Percentiles rank a stretch among this genome's conserved stretches.
phyloP scores from a whole-genome alignment of 2,329 filamentous ascomycete species.

The Akanthomyces lecanii region DNA sequence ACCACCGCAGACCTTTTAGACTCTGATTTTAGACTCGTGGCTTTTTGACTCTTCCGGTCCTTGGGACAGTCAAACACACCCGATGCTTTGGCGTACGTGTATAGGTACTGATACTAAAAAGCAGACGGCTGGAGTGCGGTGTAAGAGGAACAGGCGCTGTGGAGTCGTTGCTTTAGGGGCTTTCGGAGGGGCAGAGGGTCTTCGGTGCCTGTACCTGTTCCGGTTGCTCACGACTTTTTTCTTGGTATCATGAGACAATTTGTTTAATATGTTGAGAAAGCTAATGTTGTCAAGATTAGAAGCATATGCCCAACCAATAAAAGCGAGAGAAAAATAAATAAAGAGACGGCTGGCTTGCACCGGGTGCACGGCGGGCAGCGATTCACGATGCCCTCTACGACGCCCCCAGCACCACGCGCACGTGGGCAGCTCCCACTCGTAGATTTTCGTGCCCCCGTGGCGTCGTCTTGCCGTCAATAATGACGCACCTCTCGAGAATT shows the following conservation, averaged over 20 bases:
- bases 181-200: constrained; percentile 9
- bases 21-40: too few relatives aligned
- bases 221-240: neutral
- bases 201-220: neutral
- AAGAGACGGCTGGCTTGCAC: neutral
- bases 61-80: neutral
- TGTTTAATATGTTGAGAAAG: neutral
- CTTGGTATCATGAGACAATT: neutral
- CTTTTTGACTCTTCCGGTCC: neutral
- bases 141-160: constrained; percentile 5
- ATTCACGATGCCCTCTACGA: neutral
- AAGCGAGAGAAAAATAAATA: neutral
- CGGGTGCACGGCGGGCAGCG: neutral
- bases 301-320: neutral
- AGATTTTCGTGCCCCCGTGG: constrained; percentile 2
- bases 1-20: too few relatives aligned
- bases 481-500: constrained; percentile 5
- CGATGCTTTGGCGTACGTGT: neutral
- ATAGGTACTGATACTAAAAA: neutral
- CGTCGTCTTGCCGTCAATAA: neutral
- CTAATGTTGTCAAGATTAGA: neutral
- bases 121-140: neutral
- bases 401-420: neutral
- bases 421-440: constrained; percentile 13
- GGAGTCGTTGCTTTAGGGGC: constrained; percentile 2